Conservation (phyloP, 1,139 yeast genomes). For the Taiozyma sp. region DNA sequence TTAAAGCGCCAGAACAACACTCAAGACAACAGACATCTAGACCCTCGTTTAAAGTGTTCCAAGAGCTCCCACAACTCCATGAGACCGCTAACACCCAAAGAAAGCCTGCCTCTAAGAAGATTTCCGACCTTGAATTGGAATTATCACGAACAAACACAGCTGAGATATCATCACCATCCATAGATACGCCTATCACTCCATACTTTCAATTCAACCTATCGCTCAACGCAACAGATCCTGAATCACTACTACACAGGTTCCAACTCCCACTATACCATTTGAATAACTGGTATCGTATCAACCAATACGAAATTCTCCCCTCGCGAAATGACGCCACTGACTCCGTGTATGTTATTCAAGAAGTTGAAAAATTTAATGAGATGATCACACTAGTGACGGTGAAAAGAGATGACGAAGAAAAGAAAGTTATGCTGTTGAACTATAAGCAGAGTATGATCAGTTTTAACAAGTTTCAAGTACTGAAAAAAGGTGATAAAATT, state of each 20-base stretch:
- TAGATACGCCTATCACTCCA: background rate
- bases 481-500: constrained; percentile 14
- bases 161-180: background rate
- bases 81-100: background rate
- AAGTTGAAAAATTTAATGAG: constrained; percentile 11
- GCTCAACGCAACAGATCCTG: background rate
- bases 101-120: background rate
- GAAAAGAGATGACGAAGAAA: background rate
- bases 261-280: constrained; percentile 16
- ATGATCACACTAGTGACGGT: constrained; percentile 7
- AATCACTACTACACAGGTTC: constrained; percentile 6
- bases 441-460: constrained; percentile 12
- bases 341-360: background rate
- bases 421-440: constrained; percentile 11
- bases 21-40: background rate
- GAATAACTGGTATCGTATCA: constrained; percentile 17
- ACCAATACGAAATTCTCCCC: constrained; percentile 8
- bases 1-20: background rate
- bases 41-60: background rate
- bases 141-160: background rate
- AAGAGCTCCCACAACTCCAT: background rate
- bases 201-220: constrained; percentile 4
- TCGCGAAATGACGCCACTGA: background rate
- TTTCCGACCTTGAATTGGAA: background rate
- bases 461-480: constrained; percentile 5